Evolutionary conservation across 805 yeast genomes (phyloP).

Genomic region (Scheffersomyces lignosus): DNA sequence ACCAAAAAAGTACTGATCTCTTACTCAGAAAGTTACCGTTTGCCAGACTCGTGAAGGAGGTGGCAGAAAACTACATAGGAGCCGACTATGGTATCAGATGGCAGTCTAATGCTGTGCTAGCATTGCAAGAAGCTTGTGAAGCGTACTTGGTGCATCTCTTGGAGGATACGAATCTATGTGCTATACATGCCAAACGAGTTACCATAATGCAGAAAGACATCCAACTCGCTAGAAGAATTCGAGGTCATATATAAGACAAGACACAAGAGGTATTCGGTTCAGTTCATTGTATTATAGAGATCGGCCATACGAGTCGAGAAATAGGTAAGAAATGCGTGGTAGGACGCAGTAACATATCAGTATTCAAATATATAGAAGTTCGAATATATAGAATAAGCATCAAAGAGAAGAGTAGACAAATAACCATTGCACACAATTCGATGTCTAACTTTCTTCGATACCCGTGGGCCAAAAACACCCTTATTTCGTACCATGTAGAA

Average conservation of each 20-base stretch:
- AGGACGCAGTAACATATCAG: too few species aligned
- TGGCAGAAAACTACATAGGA: slow-evolving; percentile 61
- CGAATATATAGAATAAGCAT: too few species aligned
- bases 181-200: slow-evolving; percentile 79
- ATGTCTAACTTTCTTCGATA: too few species aligned
- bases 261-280: too few species aligned
- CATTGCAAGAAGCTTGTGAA: slow-evolving; percentile 80
- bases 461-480: too few species aligned
- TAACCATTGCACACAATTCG: too few species aligned
- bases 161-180: slow-evolving; percentile 77
- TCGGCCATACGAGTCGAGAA: too few species aligned
- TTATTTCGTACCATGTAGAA: too few species aligned
- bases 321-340: too few species aligned
- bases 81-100: slow-evolving; percentile 61
- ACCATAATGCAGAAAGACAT: slow-evolving; percentile 84
- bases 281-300: too few species aligned
- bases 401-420: too few species aligned
- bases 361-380: too few species aligned
- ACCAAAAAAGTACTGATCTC: slow-evolving; percentile 67
- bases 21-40: slow-evolving; percentile 72
- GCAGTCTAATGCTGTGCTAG: slow-evolving; percentile 77
- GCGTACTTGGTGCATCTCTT: slow-evolving; percentile 71
- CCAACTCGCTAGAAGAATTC: slow-evolving; percentile 73
- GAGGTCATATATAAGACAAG: slow-evolving; percentile 51
- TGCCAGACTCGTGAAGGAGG: slow-evolving; percentile 73